These are phyloP conservation scores for Torulaspora maleeae DNA, from an alignment of 805 yeast genomes.

Conservation along the genomic window DNA sequence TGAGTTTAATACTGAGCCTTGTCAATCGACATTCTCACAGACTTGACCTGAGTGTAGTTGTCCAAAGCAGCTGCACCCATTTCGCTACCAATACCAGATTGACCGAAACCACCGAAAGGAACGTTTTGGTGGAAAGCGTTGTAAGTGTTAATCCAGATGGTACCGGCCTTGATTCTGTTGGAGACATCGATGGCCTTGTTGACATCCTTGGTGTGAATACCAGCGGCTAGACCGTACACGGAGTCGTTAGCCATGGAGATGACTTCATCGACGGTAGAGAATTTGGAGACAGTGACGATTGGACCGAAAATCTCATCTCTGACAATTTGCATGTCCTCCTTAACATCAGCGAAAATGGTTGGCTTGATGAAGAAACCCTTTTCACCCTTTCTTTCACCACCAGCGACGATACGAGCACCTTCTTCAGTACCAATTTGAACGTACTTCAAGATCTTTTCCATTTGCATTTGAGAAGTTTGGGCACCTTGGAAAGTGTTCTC, in stretches of 20 bases:
- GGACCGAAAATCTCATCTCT: constrained; percentile 93
- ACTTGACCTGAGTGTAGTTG: constrained; percentile 76
- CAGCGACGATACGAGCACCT: constrained; percentile 69
- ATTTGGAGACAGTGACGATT: constrained; percentile 70
- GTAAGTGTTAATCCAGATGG: constrained; percentile 79
- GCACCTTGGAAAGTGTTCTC: constrained; percentile 69
- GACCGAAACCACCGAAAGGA: constrained; percentile 90
- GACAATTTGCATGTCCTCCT: constrained; percentile 67
- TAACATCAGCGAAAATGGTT: constrained; percentile 80
- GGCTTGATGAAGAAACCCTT: constrained; percentile 75
- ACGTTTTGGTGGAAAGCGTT: constrained; percentile 80
- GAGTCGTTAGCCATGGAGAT: constrained; percentile 70
- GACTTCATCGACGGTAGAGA: constrained; percentile 69
- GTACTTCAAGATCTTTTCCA: constrained; percentile 58
- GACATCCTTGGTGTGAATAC: constrained; percentile 69
- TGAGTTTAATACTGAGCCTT: constrained; percentile 7
- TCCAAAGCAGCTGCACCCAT: constrained; percentile 83
- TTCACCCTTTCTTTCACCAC: constrained; percentile 71
- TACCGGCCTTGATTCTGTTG: constrained; percentile 66
- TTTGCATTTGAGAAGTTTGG: constrained; percentile 64
- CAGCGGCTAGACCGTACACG: constrained; percentile 83
- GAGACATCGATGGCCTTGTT: constrained; percentile 65
- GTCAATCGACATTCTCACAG: constrained; percentile 62
- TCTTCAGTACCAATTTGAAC: constrained; percentile 60
- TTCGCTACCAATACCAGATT: constrained; percentile 88